phyloP scores from a whole-genome alignment of 768 basidiomycete species.

The Rhizopogon salebrosus region DNA sequence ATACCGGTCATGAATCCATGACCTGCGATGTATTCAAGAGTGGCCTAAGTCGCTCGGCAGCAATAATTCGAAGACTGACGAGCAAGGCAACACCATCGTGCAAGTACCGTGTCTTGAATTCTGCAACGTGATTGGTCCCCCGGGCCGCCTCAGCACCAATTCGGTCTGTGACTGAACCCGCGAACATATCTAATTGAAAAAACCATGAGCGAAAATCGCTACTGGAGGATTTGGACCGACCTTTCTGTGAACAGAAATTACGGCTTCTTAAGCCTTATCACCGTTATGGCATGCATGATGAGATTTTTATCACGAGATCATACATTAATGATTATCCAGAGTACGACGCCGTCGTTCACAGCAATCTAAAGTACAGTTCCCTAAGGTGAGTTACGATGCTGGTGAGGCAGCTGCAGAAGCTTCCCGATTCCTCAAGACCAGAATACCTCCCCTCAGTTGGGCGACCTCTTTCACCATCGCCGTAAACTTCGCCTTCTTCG shows the following conservation, averaged over 20 bases:
- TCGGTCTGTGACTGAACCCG: too few species aligned
- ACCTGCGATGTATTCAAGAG: not conserved
- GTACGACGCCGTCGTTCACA: not conserved
- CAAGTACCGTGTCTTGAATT: too few species aligned
- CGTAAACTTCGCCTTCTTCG: constrained; percentile 73
- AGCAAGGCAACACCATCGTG: not conserved
- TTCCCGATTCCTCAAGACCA: constrained; percentile 47
- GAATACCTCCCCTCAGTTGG: constrained; percentile 57
- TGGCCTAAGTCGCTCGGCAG: not conserved
- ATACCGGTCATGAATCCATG: not conserved
- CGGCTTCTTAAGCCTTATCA: too few species aligned
- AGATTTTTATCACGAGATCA: too few species aligned
- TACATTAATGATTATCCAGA: not conserved
- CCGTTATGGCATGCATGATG: too few species aligned
- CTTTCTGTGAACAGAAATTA: not conserved
- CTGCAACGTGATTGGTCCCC: too few species aligned
- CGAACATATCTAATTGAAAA: too few species aligned
- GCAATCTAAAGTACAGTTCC: not conserved
- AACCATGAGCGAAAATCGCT: too few species aligned
- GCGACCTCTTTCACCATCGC: constrained; percentile 77
- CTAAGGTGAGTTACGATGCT: constrained; percentile 4
- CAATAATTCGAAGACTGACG: not conserved
- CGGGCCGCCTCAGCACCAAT: too few species aligned
- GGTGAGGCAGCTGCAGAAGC: constrained; percentile 22
- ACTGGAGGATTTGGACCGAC: not conserved